Evolutionary conservation across 768 basidiomycete genomes (phyloP).

Genomic region (Pleurotus djamor): DNA sequence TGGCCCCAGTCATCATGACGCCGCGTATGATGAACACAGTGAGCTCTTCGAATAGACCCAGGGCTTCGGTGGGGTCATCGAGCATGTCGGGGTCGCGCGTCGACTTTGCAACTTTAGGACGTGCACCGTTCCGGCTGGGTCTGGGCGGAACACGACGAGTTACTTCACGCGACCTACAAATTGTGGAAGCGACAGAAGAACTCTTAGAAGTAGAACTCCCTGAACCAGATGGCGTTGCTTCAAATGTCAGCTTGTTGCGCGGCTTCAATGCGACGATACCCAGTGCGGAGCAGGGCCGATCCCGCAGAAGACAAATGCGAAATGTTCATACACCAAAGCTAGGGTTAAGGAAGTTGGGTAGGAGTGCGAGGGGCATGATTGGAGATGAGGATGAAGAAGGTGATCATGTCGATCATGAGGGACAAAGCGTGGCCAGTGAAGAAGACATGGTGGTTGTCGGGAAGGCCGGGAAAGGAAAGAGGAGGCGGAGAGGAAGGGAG

Average conservation of each 20-base stretch:
- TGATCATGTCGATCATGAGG: constrained; percentile 54
- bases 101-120: constrained; percentile 78
- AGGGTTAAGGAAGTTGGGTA: constrained; percentile 78
- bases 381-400: constrained; percentile 54
- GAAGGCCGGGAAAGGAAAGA: constrained; percentile 41
- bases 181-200: constrained; percentile 80
- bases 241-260: constrained; percentile 76
- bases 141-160: constrained; percentile 58
- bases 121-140: constrained; percentile 71
- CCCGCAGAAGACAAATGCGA: constrained; percentile 75
- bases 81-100: constrained; percentile 38
- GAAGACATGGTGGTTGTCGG: constrained; percentile 72
- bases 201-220: constrained; percentile 71
- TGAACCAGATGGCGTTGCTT: constrained; percentile 67
- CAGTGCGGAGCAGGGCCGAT: constrained; percentile 76
- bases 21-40: constrained; percentile 79
- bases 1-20: constrained; percentile 90
- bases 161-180: constrained; percentile 82
- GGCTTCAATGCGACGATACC: constrained; percentile 97
- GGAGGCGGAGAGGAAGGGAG: constrained; percentile 57
- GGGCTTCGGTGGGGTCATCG: constrained; percentile 27
- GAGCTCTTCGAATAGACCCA: constrained; percentile 41
- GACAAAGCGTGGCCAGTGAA: constrained; percentile 66
- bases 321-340: constrained; percentile 74
- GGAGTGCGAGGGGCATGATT: constrained; percentile 75